Evolutionary conservation across 1,284 basidiomycete genomes (phyloP), one percentile per base, ranked within the genome.

Genomic region (Ceratobasidium sp.): DNA sequence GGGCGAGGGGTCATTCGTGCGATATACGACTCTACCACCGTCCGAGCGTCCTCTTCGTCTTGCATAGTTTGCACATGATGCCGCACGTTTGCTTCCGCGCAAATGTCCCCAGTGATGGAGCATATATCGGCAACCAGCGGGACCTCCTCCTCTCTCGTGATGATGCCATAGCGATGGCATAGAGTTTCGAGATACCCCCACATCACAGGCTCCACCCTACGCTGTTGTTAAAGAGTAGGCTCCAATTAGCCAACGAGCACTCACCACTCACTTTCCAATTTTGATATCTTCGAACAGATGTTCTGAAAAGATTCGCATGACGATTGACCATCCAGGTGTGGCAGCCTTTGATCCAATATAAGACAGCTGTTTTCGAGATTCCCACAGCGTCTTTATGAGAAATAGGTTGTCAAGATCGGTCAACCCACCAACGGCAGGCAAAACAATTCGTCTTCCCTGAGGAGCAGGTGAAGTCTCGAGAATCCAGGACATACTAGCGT

Each of bases 151-250:
- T 61, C 58, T 24, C 24, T 61, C 19, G 22, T 14, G 39, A 29
- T 19, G 37, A 63, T 13, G 9, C 22, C 61, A 46, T 63, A 63
- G 19, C 61, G 61, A n/a, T 63, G 61, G 11, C 39, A 46, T 9
- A 63, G 24, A 13, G 29, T 63, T 46, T 43, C 61, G 14, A 63
- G 61, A 27, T 14, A 46, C 2, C 61, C 61, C 61, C 61, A 63
- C 56, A 34, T 5, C 1, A 37, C 7, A 16, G 41, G 22, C 16
- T 63, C 61, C 1, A 5, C 22, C 29, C 61, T 63, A 29, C n/a
- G 14, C 2, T 2, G 16, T 46, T 4, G 29, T 46, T 5, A 56
- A 29, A n/a, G 16, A 4, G 19, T 31, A 56, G 13, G 16, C 5
- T 56, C 1, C 29, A 13, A 19, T 4, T 6, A 29, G 4, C 24